These are phyloP conservation scores for Pleurotus cornucopiae DNA, from an alignment of 768 basidiomycete species.

Conservation along the genomic window DNA sequence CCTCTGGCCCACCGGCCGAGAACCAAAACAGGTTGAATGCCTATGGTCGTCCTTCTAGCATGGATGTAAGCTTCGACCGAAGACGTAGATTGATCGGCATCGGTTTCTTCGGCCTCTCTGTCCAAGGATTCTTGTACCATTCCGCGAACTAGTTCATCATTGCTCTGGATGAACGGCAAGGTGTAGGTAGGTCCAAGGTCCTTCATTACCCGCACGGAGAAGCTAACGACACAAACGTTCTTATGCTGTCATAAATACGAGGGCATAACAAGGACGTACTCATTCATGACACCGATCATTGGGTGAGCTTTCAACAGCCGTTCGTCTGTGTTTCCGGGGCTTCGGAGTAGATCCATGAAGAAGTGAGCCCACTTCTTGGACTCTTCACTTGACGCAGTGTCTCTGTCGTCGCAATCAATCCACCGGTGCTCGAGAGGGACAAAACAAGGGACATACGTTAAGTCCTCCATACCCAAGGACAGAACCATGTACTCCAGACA, in stretches of 20 bases:
- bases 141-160: slow-evolving; percentile 3
- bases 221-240: background rate
- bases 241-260: too few relatives aligned
- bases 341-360: slow-evolving; percentile 1
- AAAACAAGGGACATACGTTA: background rate
- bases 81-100: slow-evolving; percentile 1
- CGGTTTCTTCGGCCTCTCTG: background rate
- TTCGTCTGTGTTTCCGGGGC: background rate
- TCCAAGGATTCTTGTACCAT: slow-evolving; percentile 5
- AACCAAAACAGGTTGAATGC: slow-evolving; percentile 9
- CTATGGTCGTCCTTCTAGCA: slow-evolving; percentile 11
- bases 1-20: slow-evolving; percentile 8
- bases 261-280: background rate
- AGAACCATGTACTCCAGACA: slow-evolving; percentile 4
- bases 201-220: background rate
- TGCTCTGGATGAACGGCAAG: slow-evolving; percentile 3
- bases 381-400: slow-evolving; percentile 1
- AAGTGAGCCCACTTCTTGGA: slow-evolving; percentile 3
- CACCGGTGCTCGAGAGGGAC: background rate
- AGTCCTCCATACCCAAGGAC: slow-evolving; percentile 3
- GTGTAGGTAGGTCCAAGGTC: slow-evolving; percentile 6
- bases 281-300: background rate
- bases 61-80: slow-evolving; percentile 8
- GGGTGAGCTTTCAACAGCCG: background rate
- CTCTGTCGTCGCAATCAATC: background rate